Evolutionary conservation across 805 yeast species (phyloP).

Genomic region (Teunomyces barrocoloradensis): DNA sequence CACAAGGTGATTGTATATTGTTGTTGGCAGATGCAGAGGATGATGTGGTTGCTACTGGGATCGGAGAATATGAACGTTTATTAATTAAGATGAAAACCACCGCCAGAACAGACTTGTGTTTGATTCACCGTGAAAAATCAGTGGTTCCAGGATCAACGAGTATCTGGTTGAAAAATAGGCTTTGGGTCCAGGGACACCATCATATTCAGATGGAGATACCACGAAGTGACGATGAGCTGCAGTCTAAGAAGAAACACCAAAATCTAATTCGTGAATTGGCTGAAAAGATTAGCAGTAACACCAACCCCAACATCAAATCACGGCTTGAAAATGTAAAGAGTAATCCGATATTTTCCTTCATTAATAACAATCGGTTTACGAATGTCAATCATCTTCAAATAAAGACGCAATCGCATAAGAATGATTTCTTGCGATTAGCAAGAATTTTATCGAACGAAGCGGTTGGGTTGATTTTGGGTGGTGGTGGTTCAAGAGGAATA

Average conservation of each 20-base stretch:
- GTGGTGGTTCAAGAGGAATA: slow-evolving; percentile 96
- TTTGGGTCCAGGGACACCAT: slow-evolving; percentile 93
- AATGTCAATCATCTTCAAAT: slow-evolving; percentile 18
- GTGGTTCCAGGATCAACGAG: slow-evolving; percentile 86
- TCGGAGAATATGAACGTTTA: slow-evolving; percentile 84
- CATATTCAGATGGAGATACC: slow-evolving; percentile 70
- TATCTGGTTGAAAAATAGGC: slow-evolving; percentile 77
- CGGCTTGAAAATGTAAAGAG: slow-evolving; percentile 33
- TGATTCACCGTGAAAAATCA: slow-evolving; percentile 77
- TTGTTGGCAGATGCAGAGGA: slow-evolving; percentile 81
- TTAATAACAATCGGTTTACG: slow-evolving; percentile 21
- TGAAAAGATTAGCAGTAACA: slow-evolving; percentile 27
- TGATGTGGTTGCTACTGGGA: slow-evolving; percentile 51
- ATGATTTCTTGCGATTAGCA: slow-evolving; percentile 87
- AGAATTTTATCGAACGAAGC: slow-evolving; percentile 90
- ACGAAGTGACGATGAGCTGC: slow-evolving; percentile 14
- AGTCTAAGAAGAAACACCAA: slow-evolving; percentile 17
- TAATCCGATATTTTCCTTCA: slow-evolving; percentile 25
- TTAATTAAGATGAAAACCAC: slow-evolving; percentile 73
- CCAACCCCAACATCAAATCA: slow-evolving; percentile 33
- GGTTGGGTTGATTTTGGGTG: slow-evolving; percentile 91
- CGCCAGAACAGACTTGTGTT: slow-evolving; percentile 81
- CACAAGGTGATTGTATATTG: slow-evolving; percentile 94
- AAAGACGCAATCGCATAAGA: slow-evolving; percentile 59
- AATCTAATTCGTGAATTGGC: slow-evolving; percentile 35